A percentile compares a stretch with the other conserved stretches of the same genome.
Evolutionary conservation across 2,329 filamentous ascomycete genomes (phyloP).

Genomic region (Whalleya microplaca): DNA sequence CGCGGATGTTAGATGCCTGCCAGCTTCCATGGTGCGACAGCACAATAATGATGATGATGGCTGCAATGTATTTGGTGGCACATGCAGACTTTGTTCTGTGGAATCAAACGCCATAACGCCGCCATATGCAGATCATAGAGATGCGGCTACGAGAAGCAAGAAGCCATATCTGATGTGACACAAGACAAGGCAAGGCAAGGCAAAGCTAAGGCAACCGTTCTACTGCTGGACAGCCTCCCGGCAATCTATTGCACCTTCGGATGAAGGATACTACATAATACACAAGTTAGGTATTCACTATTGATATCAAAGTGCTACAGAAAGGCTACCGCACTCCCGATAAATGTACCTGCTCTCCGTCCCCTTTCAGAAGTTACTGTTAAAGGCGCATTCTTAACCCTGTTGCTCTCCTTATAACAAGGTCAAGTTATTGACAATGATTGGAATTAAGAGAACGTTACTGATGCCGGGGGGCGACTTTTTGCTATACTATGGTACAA

Average conservation of each 20-base stretch:
- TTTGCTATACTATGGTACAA: neutral
- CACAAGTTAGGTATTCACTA: neutral
- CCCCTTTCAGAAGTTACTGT: slow-evolving; percentile 11
- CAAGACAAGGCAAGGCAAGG: slow-evolving; percentile 13
- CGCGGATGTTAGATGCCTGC: slow-evolving; percentile 21
- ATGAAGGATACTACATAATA: neutral
- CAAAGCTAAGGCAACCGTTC: slow-evolving; percentile 13
- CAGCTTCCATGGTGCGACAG: slow-evolving; percentile 23
- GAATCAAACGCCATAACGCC: slow-evolving; percentile 29
- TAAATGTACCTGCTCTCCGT: neutral
- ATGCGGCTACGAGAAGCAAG: slow-evolving; percentile 10
- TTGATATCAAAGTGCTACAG: neutral
- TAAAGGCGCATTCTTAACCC: slow-evolving; percentile 10
- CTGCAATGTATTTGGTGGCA: slow-evolving; percentile 16
- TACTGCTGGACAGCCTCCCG: neutral
- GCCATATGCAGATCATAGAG: slow-evolving; percentile 12
- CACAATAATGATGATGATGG: slow-evolving; percentile 8
- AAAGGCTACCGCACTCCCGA: too few relatives aligned
- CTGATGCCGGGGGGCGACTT: slow-evolving; percentile 3
- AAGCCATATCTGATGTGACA: slow-evolving; percentile 15
- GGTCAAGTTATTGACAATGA: slow-evolving; percentile 14
- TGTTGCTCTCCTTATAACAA: slow-evolving; percentile 4
- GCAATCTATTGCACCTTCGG: neutral
- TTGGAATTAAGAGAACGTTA: slow-evolving; percentile 6
- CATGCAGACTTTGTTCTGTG: slow-evolving; percentile 26